Conservation (phyloP, 306 rosid genomes). For the Canavalia ensiformis region DNA sequence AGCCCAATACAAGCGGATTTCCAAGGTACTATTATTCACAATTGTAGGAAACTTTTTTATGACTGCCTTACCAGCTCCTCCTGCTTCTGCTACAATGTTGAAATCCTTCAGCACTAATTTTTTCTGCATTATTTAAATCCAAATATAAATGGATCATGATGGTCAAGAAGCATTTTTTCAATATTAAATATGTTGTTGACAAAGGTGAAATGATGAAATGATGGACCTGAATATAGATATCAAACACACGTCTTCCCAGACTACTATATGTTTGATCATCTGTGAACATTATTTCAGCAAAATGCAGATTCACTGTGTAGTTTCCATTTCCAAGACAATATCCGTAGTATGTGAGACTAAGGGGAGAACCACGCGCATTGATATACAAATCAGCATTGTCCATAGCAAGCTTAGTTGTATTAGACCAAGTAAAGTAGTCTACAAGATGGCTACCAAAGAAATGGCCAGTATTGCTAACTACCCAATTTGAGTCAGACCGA, state of each 20-base stretch:
- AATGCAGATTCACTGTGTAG: conserved; percentile 62
- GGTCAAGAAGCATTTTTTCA: neutral
- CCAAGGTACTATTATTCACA: conserved; percentile 54
- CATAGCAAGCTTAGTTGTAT: conserved; percentile 54
- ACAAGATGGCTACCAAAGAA: conserved; percentile 48
- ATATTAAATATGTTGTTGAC: neutral
- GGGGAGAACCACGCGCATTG: conserved; percentile 76
- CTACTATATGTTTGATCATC: conserved; percentile 49
- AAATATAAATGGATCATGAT: conserved; percentile 25
- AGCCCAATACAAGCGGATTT: conserved; percentile 72
- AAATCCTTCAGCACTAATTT: conserved; percentile 57
- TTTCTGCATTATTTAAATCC: conserved; percentile 58
- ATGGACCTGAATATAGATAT: conserved; percentile 68
- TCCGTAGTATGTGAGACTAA: conserved; percentile 71
- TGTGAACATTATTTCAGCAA: conserved; percentile 61
- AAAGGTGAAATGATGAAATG: conserved; percentile 22
- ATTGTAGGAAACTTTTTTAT: conserved; percentile 11
- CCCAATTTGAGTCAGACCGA: conserved; percentile 60
- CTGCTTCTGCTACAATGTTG: conserved; percentile 62
- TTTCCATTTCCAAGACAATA: conserved; percentile 65
- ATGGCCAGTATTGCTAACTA: conserved; percentile 68
- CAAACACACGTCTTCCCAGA: conserved; percentile 66
- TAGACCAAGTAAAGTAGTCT: conserved; percentile 49
- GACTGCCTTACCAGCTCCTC: conserved; percentile 50
- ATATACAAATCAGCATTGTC: conserved; percentile 57